Percentiles rank a stretch among this genome's conserved stretches.
Evolutionary conservation across 2,329 filamentous ascomycete species (phyloP).

Genomic region (Fusarium bulbicola): DNA sequence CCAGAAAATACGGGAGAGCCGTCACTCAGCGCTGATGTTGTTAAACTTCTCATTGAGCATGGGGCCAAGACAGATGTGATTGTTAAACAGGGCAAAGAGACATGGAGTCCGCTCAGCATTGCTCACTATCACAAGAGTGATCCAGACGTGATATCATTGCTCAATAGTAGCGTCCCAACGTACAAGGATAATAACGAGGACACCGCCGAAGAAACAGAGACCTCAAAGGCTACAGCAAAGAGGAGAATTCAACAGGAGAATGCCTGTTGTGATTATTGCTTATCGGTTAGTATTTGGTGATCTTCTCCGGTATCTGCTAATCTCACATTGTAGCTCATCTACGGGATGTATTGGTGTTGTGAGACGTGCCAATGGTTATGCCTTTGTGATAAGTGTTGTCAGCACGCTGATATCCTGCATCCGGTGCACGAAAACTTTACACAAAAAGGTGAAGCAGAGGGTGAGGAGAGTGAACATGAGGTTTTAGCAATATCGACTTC

Average conservation of each 20-base stretch:
- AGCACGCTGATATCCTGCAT: not conserved
- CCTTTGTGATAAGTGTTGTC: not conserved
- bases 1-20: not conserved
- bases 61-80: not conserved
- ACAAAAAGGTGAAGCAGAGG: not conserved
- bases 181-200: fast-evolving
- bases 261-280: not conserved
- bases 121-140: not conserved
- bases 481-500: not conserved
- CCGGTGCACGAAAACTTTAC: not conserved
- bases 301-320: not conserved
- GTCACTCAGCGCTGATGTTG: not conserved
- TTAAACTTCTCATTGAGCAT: not conserved
- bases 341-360: not conserved
- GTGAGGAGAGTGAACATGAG: not conserved
- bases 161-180: fast-evolving
- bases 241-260: fast-evolving
- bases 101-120: not conserved
- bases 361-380: not conserved
- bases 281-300: not conserved
- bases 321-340: not conserved
- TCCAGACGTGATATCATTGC: not conserved
- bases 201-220: not conserved
- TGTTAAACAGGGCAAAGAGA: not conserved
- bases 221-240: not conserved